Evolutionary conservation across 1,284 basidiomycete genomes (phyloP).

Genomic region (Boletellus deceptivus): DNA sequence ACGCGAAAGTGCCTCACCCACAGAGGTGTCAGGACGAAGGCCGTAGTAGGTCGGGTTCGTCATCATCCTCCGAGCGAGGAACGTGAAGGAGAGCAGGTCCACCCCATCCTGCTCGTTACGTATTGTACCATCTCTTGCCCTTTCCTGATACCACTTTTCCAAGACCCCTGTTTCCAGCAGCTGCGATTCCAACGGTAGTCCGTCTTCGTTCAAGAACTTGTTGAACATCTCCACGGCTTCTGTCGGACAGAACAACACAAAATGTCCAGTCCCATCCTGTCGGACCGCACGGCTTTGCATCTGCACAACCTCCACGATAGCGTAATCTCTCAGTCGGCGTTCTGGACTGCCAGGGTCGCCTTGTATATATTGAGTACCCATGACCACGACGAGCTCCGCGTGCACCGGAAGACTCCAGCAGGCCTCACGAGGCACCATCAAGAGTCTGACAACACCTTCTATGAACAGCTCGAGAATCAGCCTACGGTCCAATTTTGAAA

Average conservation of each 20-base stretch:
- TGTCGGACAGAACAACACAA: conserved; percentile 85
- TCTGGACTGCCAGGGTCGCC: conserved; percentile 49
- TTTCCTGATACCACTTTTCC: conserved; percentile 50
- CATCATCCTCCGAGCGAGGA: conserved; percentile 67
- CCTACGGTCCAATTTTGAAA: conserved; percentile 69
- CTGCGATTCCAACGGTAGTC: conserved; percentile 85
- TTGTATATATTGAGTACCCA: conserved; percentile 89
- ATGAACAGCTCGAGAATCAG: conserved; percentile 83
- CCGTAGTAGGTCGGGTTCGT: conserved; percentile 91
- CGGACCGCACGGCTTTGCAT: conserved; percentile 89
- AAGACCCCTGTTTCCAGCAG: conserved; percentile 58
- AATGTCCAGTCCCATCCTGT: conserved; percentile 62
- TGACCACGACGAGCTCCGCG: conserved; percentile 80
- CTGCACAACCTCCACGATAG: conserved; percentile 76
- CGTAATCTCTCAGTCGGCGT: conserved; percentile 78
- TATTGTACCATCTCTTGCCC: conserved; percentile 41
- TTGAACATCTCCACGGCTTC: conserved; percentile 78
- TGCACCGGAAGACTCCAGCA: conserved; percentile 86
- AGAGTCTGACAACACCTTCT: conserved; percentile 76
- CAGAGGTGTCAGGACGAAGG: conserved; percentile 38
- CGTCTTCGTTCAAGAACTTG: conserved; percentile 82
- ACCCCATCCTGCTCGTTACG: conserved; percentile 66
- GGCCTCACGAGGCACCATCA: conserved; percentile 80
- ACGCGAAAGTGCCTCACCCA: conserved; percentile 61
- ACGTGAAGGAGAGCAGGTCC: conserved; percentile 81